A percentile compares a stretch with the other conserved stretches of the same genome.
Evolutionary conservation across 768 basidiomycete genomes (phyloP).

Genomic region (Suillus ampliporus): DNA sequence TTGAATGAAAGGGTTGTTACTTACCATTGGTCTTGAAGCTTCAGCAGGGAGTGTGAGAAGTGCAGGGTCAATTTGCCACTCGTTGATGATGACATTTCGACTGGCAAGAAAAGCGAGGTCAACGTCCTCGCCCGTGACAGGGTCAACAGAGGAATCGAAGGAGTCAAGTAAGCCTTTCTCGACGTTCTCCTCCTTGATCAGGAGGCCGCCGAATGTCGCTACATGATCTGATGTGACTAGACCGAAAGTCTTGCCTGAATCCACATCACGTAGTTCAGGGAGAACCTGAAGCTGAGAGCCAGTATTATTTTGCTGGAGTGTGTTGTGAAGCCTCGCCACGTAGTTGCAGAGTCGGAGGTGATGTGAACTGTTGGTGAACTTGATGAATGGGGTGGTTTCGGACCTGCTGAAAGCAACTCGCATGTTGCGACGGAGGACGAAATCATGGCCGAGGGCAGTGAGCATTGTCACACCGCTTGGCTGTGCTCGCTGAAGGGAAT

Average conservation of each 20-base stretch:
- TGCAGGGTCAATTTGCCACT: slow-evolving; percentile 6
- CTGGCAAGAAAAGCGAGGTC: slow-evolving; percentile 2
- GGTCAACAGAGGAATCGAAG: background rate
- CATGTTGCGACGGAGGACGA: slow-evolving; percentile 28
- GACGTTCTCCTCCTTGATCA: slow-evolving; percentile 7
- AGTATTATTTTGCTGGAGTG: background rate
- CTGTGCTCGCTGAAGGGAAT: slow-evolving; percentile 22
- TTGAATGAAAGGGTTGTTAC: background rate
- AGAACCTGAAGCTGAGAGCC: background rate
- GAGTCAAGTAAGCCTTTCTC: background rate
- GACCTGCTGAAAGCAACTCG: slow-evolving; percentile 10
- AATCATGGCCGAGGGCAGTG: slow-evolving; percentile 22
- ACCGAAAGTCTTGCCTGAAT: slow-evolving; percentile 21
- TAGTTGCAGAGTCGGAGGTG: slow-evolving; percentile 27
- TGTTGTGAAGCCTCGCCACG: slow-evolving; percentile 24
- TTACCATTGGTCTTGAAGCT: background rate
- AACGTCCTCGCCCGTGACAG: background rate
- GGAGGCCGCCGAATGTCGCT: background rate
- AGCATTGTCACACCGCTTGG: slow-evolving; percentile 31
- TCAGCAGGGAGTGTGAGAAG: background rate
- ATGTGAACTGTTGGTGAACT: slow-evolving; percentile 28
- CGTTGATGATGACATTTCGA: background rate
- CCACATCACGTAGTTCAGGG: background rate
- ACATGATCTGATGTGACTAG: slow-evolving; percentile 3
- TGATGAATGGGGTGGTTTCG: slow-evolving; percentile 11